These are phyloP conservation scores for Phlebopus sp. DNA, from an alignment of 1,284 basidiomycete species.

Conservation along the genomic window DNA sequence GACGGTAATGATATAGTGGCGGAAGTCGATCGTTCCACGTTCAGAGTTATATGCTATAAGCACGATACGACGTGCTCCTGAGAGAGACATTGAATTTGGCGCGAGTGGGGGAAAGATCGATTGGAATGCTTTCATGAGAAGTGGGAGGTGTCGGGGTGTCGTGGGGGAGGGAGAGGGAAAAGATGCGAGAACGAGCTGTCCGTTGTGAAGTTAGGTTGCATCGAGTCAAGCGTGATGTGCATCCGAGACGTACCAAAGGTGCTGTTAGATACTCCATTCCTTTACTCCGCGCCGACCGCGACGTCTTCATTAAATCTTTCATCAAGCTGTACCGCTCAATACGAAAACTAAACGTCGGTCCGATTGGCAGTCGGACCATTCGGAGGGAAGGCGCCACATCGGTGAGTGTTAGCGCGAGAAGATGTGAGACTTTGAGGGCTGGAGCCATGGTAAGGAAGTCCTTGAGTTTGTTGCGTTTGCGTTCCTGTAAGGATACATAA, in stretches of 20 bases:
- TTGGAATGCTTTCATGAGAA: conserved; percentile 85
- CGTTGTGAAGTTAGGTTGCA: conserved; percentile 3
- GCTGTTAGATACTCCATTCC: conserved; percentile 86
- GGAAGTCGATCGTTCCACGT: conserved; percentile 85
- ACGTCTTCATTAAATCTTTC: conserved; percentile 76
- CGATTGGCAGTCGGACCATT: conserved; percentile 86
- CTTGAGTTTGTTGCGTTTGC: conserved; percentile 88
- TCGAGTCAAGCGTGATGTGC: not conserved
- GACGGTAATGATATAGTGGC: conserved; percentile 95
- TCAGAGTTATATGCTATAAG: conserved; percentile 90
- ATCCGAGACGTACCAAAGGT: conserved; percentile 62
- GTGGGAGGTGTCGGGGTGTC: conserved; percentile 67
- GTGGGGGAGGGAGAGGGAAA: conserved; percentile 71
- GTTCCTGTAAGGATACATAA: conserved; percentile 60
- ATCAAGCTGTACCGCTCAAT: conserved; percentile 90
- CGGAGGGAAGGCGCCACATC: conserved; percentile 84
- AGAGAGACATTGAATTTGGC: conserved; percentile 75
- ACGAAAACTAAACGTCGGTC: conserved; percentile 93
- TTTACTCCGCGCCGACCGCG: conserved; percentile 68
- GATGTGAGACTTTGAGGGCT: conserved; percentile 87
- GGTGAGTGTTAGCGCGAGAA: conserved; percentile 89
- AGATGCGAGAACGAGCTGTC: conserved; percentile 71
- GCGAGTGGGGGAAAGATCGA: conserved; percentile 85
- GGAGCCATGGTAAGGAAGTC: conserved; percentile 95
- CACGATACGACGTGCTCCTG: conserved; percentile 87